Base-by-base conservation (phyloP, 2,329 filamentous ascomycete species). In the Xylaria sp. region DNA sequence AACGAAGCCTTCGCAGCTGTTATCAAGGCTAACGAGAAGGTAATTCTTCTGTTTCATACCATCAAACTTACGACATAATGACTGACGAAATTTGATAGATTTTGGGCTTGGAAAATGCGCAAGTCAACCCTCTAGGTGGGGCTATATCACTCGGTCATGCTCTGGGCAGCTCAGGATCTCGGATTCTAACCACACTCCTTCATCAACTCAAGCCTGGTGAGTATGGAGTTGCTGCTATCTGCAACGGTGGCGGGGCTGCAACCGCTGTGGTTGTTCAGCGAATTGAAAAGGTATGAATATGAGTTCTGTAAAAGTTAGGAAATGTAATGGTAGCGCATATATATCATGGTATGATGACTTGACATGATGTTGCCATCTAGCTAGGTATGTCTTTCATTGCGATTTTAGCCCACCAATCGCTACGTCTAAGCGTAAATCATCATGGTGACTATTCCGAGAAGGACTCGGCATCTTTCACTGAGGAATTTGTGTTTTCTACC, bases 1-100 rank as follows among this genome's bases (percentile, higher is more conserved):
- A 99, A 99, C 79, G 96, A 99, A 82, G 96, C 96, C 0, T 99
- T 99, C 77, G 95, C 96, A 31, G 93, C 92, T 4, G 94, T 97
- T 33, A 96, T 97, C 79, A 94, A 96, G 78, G 94, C 95, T 47
- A 97, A 98, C 77, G 91, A 93, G 75, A 94, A 97, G 87, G 90
- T 90, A 75, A 69, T 72, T 62, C 33, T 49, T 3, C 15, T 56
- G 17, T 44, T 27, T 47, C 47, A 3, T 42, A 29, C 29, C 22
- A 29, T 36, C 17, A 13, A 13, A 29, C 15, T 42, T 29, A 13
- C 17, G n/a, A 38, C 45, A 44, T 9, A 22, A 59, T 27, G 13
- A 42, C 49, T 56, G 17, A 66, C 45, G 27, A 31, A 70, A 33
- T 69, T 29, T 62, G 11, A 29, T 72, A 90, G 90, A 94, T 96